Conservation (phyloP, 768 basidiomycete genomes). For the Rhodotorula toruloides region DNA sequence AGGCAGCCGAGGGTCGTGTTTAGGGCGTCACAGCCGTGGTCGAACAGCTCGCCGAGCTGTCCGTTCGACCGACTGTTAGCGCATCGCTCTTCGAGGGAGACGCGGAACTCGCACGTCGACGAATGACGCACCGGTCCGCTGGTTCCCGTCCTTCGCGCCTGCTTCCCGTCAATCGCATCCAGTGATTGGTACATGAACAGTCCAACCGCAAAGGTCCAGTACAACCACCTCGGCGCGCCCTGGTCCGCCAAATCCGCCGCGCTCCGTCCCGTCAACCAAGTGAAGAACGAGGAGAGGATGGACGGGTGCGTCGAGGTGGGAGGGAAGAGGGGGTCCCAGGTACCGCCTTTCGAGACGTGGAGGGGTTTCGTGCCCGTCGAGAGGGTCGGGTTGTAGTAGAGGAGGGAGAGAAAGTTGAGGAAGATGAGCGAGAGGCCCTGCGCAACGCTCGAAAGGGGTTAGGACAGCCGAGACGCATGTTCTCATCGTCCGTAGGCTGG, state of each 20-base stretch:
- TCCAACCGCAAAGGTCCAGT: conserved; percentile 83
- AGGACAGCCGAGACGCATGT: neutral
- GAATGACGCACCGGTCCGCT: conserved; percentile 61
- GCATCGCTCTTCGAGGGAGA: conserved; percentile 93
- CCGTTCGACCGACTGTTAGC: conserved; percentile 7
- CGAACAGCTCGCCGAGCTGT: conserved; percentile 86
- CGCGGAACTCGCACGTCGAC: conserved; percentile 55
- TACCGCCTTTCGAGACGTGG: conserved; percentile 38
- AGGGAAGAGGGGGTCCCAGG: conserved; percentile 42
- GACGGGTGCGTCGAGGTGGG: conserved; percentile 17
- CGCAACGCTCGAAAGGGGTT: neutral
- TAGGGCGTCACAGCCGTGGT: conserved; percentile 77
- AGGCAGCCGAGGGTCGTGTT: conserved; percentile 92
- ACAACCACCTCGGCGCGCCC: conserved; percentile 68
- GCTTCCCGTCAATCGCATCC: conserved; percentile 89
- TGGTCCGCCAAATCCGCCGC: neutral
- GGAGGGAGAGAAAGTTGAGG: conserved; percentile 73
- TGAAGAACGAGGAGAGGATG: conserved; percentile 6
- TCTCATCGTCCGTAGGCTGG: neutral
- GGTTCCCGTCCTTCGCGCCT: conserved; percentile 92
- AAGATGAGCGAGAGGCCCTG: conserved; percentile 70
- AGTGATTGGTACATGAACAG: conserved; percentile 87
- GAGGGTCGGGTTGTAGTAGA: conserved; percentile 69
- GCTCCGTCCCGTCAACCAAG: neutral
- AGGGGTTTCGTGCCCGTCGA: conserved; percentile 40